Percentiles rank a stretch among this genome's conserved stretches.
phyloP scores from a whole-genome alignment of 306 rosid species.

The Rosa lucieae region DNA sequence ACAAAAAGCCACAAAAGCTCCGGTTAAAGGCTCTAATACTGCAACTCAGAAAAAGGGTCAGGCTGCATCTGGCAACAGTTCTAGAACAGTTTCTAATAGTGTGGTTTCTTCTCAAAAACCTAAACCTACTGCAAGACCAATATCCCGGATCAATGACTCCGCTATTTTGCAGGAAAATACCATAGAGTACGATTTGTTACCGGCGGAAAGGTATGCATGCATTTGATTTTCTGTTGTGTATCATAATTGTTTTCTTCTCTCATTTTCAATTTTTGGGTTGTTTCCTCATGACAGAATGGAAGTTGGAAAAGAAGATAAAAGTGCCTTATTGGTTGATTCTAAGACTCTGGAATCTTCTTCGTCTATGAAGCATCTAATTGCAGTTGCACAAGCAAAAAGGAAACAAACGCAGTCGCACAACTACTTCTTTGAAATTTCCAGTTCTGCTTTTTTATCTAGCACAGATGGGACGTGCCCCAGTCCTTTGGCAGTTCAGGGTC shows the following conservation, averaged over 20 bases:
- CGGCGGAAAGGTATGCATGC: constrained; percentile 56
- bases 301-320: constrained; percentile 50
- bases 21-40: constrained; percentile 40
- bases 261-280: constrained; percentile 10
- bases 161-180: constrained; percentile 41
- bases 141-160: constrained; percentile 45
- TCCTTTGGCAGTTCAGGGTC: constrained; percentile 59
- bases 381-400: constrained; percentile 93
- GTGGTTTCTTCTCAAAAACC: constrained; percentile 50
- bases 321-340: constrained; percentile 44
- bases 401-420: constrained; percentile 65
- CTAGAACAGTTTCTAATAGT: constrained; percentile 29
- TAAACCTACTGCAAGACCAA: constrained; percentile 49
- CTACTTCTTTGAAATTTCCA: constrained; percentile 45
- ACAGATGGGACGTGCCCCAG: constrained; percentile 70
- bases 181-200: constrained; percentile 50
- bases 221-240: constrained; percentile 14
- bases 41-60: constrained; percentile 53
- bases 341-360: constrained; percentile 61
- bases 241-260: constrained; percentile 9
- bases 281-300: constrained; percentile 47
- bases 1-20: constrained; percentile 52
- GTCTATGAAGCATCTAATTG: constrained; percentile 88
- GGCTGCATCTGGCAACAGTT: constrained; percentile 48
- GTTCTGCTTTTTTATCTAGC: constrained; percentile 31